phyloP scores from a whole-genome alignment of 371 early-diverging fungal genomes.

The Basidiobolus meristosporus region DNA sequence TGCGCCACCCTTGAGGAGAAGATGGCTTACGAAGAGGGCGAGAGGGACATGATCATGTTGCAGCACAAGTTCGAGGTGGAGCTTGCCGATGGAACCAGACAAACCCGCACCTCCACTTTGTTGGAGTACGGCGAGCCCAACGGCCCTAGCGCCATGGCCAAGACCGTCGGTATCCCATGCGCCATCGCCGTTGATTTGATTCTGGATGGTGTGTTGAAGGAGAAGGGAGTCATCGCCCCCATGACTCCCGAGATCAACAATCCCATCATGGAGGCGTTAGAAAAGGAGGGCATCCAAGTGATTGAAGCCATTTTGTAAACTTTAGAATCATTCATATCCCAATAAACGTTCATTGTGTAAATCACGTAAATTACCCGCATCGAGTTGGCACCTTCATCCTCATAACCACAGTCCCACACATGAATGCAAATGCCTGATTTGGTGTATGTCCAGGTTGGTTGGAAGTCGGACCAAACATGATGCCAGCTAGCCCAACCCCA shows the following conservation, averaged over 20 bases:
- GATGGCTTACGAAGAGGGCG: constrained; percentile 77
- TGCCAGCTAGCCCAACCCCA: no score
- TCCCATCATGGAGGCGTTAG: constrained; percentile 72
- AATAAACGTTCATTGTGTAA: no score
- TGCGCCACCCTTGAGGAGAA: constrained; percentile 88
- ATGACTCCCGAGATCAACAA: constrained; percentile 75
- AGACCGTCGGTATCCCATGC: constrained; percentile 92
- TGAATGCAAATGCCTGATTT: no score
- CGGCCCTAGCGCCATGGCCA: constrained; percentile 88
- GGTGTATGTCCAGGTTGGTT: no score
- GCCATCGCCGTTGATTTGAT: constrained; percentile 88
- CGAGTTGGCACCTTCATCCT: no score
- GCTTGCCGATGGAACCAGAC: constrained; percentile 50
- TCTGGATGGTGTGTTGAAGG: constrained; percentile 52
- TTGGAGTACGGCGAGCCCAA: constrained; percentile 80
- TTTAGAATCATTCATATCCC: constrained; percentile 1
- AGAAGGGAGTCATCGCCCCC: constrained; percentile 84
- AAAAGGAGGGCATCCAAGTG: constrained; percentile 73
- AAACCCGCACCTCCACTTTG: constrained; percentile 79
- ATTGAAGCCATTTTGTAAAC: constrained; percentile 59
- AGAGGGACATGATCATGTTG: constrained; percentile 92
- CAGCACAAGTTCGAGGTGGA: constrained; percentile 91
- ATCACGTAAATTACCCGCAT: no score
- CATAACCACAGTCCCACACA: no score
- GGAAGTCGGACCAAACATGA: no score